Evolutionary conservation across 2,329 filamentous ascomycete species (phyloP).

Genomic region (Myriangium duriaei): DNA sequence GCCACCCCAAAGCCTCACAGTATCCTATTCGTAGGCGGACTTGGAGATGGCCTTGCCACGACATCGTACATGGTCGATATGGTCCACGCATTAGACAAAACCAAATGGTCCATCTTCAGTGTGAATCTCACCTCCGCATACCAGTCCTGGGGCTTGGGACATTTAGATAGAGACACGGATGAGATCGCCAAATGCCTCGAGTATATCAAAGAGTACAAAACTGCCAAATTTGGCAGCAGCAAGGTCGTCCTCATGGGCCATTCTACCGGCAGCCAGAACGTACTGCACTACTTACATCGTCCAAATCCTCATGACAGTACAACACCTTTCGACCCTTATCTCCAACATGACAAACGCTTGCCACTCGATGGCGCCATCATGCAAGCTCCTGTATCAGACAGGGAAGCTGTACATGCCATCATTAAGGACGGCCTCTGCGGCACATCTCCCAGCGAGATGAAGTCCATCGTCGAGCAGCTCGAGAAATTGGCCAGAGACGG

Average conservation of each 20-base stretch:
- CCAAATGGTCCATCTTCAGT: slow-evolving; percentile 16
- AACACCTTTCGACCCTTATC: no score
- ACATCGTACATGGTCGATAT: slow-evolving; percentile 17
- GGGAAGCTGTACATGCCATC: no score
- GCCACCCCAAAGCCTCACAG: slow-evolving; percentile 18
- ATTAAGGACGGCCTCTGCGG: no score
- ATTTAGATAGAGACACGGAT: slow-evolving; percentile 27
- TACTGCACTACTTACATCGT: slow-evolving; percentile 51
- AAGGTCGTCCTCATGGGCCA: slow-evolving; percentile 59
- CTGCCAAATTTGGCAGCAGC: slow-evolving; percentile 10
- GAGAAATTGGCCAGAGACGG: slow-evolving; percentile 16
- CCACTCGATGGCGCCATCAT: slow-evolving; percentile 63
- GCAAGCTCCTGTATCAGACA: slow-evolving; percentile 68
- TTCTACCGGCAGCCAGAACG: slow-evolving; percentile 57
- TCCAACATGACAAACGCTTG: no score
- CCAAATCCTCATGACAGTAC: slow-evolving; percentile 30
- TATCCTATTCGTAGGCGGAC: slow-evolving; percentile 18
- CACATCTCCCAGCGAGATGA: no score
- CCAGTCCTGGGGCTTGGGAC: slow-evolving; percentile 25
- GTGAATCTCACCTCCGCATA: slow-evolving; percentile 17
- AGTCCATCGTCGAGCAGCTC: no score
- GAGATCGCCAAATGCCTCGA: no score
- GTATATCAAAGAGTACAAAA: slow-evolving; percentile 25
- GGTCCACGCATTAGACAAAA: slow-evolving; percentile 15
- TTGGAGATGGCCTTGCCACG: slow-evolving; percentile 18